A percentile compares a stretch with the other conserved stretches of the same genome.
These are phyloP conservation scores for Polytrichum formosum DNA, from an alignment of 225 moss, liverwort and hornwort species.

Conservation along the genomic window DNA sequence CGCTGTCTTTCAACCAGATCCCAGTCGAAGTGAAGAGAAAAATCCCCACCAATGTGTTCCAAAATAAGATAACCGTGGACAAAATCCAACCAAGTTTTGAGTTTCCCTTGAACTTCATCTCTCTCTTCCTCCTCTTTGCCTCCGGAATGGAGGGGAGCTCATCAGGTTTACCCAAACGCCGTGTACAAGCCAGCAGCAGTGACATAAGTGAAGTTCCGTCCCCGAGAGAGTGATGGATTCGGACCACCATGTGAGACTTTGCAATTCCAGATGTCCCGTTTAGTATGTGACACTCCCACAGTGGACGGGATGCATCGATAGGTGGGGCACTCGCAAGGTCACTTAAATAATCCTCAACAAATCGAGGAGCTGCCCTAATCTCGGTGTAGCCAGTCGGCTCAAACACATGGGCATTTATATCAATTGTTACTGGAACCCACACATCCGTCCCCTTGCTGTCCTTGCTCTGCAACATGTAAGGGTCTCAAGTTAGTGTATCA, in stretches of 20 bases:
- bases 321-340: slow-evolving; percentile 51
- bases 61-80: slow-evolving; percentile 27
- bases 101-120: not conserved
- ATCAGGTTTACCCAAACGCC: slow-evolving; percentile 52
- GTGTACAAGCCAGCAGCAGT: slow-evolving; percentile 70
- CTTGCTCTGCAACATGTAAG: slow-evolving; percentile 21
- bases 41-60: slow-evolving; percentile 60
- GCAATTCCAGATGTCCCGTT: slow-evolving; percentile 59
- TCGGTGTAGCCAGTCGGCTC: slow-evolving; percentile 39
- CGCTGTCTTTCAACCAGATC: slow-evolving; percentile 56
- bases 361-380: slow-evolving; percentile 28
- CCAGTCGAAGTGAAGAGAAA: slow-evolving; percentile 40
- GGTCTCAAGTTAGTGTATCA: not conserved
- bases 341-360: slow-evolving; percentile 56
- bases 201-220: slow-evolving; percentile 88
- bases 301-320: slow-evolving; percentile 56
- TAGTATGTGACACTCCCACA: slow-evolving; percentile 72
- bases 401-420: slow-evolving; percentile 62
- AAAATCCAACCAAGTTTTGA: slow-evolving; percentile 18
- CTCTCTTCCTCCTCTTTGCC: slow-evolving; percentile 22
- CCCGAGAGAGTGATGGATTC: slow-evolving; percentile 82
- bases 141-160: slow-evolving; percentile 51
- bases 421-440: slow-evolving; percentile 63
- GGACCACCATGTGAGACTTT: slow-evolving; percentile 50
- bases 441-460: slow-evolving; percentile 27